These are phyloP conservation scores for Trypethelium eluteriae DNA, from an alignment of 495 filamentous ascomycete species.

Conservation along the genomic window DNA sequence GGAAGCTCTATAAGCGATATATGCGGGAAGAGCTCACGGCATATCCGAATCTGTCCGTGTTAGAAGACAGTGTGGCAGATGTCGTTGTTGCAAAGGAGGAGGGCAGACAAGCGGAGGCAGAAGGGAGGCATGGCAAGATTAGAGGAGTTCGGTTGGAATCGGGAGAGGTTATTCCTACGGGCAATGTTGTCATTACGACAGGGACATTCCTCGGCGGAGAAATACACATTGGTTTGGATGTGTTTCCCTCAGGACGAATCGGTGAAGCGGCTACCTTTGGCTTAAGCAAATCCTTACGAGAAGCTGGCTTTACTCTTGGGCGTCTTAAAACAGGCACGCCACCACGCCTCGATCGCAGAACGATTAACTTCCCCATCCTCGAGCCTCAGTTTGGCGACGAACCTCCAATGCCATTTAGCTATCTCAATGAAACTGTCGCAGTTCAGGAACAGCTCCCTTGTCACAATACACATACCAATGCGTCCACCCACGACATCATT, in stretches of 20 bases:
- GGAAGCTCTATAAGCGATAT: conserved; percentile 77
- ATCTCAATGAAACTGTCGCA: conserved; percentile 67
- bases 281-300: conserved; percentile 79
- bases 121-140: conserved; percentile 62
- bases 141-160: conserved; percentile 81
- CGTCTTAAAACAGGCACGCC: conserved; percentile 94
- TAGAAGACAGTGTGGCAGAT: conserved; percentile 86
- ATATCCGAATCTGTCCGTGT: conserved; percentile 68
- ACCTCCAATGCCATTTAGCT: conserved; percentile 85
- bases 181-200: conserved; percentile 85
- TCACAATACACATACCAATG: conserved; percentile 78
- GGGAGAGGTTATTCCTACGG: conserved; percentile 73
- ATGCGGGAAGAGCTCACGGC: conserved; percentile 80
- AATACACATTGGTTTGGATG: conserved; percentile 87
- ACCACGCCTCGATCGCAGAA: conserved; percentile 71
- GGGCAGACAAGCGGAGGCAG: conserved; percentile 37
- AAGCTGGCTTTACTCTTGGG: conserved; percentile 86
- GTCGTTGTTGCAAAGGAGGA: conserved; percentile 60
- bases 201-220: conserved; percentile 94
- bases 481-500: conserved; percentile 73
- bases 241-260: conserved; percentile 79
- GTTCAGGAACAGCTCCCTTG: conserved; percentile 76
- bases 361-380: conserved; percentile 69
- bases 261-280: conserved; percentile 92
- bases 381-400: conserved; percentile 73